phyloP scores from a whole-genome alignment of 768 basidiomycete genomes.

The Jaapia argillacea region DNA sequence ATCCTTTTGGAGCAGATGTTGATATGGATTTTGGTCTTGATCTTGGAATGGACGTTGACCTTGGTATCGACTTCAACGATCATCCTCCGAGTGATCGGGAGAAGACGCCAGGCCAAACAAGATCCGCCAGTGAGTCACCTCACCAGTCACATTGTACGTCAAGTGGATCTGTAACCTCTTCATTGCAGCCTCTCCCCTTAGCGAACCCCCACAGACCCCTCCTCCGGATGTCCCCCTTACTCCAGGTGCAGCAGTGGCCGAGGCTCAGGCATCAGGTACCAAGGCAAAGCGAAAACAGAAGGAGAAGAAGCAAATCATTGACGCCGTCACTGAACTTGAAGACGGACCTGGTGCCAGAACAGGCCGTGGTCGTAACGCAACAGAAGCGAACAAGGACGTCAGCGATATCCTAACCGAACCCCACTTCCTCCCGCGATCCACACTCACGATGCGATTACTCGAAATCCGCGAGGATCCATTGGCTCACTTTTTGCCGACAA shows the following conservation, averaged over 20 bases:
- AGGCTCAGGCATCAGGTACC: constrained; percentile 18
- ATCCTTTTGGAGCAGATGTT: constrained; percentile 50
- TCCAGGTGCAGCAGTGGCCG: constrained; percentile 39
- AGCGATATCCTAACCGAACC: constrained; percentile 72
- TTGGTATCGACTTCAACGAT: constrained; percentile 64
- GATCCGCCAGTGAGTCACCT: constrained; percentile 55
- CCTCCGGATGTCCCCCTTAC: constrained; percentile 48
- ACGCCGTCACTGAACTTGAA: constrained; percentile 78
- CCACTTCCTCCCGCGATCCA: constrained; percentile 76
- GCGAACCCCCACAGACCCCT: constrained; percentile 69
- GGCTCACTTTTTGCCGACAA: constrained; percentile 78
- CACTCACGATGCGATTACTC: constrained; percentile 76
- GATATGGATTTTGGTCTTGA: constrained; percentile 41
- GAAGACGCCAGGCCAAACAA: constrained; percentile 49
- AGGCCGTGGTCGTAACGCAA: constrained; percentile 44
- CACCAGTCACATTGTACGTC: too few relatives aligned
- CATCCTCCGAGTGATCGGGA: constrained; percentile 33
- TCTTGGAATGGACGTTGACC: constrained; percentile 50
- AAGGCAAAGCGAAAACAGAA: constrained; percentile 40
- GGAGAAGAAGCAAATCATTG: constrained; percentile 85
- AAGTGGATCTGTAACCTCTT: too few relatives aligned
- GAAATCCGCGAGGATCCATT: constrained; percentile 82
- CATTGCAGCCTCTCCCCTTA: constrained; percentile 59
- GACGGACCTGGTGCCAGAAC: constrained; percentile 46
- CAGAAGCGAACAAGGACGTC: constrained; percentile 44